Evolutionary conservation across 2,329 filamentous ascomycete species (phyloP).

Genomic region (Claviceps pazoutovae): DNA sequence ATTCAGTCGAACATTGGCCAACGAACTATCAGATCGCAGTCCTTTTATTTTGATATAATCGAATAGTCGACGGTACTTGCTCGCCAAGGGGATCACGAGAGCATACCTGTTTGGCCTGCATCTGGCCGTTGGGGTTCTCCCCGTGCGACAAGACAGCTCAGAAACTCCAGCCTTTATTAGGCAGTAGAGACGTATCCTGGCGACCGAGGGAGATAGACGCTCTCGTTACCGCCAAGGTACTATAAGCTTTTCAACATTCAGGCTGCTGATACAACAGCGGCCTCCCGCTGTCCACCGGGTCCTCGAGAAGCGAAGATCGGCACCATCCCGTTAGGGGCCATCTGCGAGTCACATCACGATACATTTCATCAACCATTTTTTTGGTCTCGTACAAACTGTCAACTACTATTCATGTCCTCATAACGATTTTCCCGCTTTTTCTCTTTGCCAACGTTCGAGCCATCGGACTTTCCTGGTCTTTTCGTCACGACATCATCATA

Average conservation of each 20-base stretch:
- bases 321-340: background rate
- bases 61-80: background rate
- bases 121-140: slow-evolving; percentile 15
- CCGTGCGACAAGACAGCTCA: slow-evolving; percentile 8
- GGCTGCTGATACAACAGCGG: background rate
- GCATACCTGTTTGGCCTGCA: slow-evolving; percentile 1
- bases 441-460: slow-evolving; percentile 17
- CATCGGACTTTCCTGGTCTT: slow-evolving; percentile 16
- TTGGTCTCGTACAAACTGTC: slow-evolving; percentile 9
- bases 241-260: background rate
- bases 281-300: background rate
- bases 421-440: slow-evolving; percentile 27
- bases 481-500: slow-evolving; percentile 19
- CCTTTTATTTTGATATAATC: background rate
- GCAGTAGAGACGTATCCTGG: background rate
- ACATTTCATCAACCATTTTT: slow-evolving; percentile 13
- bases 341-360: background rate
- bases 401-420: slow-evolving; percentile 27
- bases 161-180: slow-evolving; percentile 1
- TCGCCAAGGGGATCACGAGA: slow-evolving; percentile 5
- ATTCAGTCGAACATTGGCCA: background rate
- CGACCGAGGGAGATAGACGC: background rate
- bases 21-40: background rate
- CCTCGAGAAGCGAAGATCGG: background rate
- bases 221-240: background rate